phyloP scores from a whole-genome alignment of 352 stramenopile species.

The Paralagenidium karlingii region DNA sequence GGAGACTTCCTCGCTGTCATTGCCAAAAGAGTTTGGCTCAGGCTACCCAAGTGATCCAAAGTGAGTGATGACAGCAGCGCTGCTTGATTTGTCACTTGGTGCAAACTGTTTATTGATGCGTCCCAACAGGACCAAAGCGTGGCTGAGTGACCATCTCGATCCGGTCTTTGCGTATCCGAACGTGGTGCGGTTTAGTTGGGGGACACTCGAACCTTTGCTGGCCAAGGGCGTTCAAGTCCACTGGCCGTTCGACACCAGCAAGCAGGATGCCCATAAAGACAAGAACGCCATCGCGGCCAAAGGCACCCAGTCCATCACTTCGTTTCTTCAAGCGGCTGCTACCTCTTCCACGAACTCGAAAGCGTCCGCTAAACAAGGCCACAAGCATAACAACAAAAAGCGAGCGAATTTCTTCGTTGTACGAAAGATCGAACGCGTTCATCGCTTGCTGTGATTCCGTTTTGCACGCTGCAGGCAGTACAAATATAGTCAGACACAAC shows the following conservation, averaged over 20 bases:
- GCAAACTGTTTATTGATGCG: background rate
- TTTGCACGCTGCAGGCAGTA: no score
- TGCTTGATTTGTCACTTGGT: background rate
- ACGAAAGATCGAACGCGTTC: no score
- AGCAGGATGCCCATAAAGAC: no score
- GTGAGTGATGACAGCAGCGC: slow-evolving; percentile 18
- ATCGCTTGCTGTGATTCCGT: no score
- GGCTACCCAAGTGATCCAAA: slow-evolving; percentile 90
- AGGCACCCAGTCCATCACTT: slow-evolving; percentile 73
- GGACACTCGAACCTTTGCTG: slow-evolving; percentile 51
- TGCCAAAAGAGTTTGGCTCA: slow-evolving; percentile 67
- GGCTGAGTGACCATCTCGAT: slow-evolving; percentile 79
- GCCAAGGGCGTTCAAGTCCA: slow-evolving; percentile 42
- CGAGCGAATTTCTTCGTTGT: no score
- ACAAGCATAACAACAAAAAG: no score
- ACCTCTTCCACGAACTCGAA: no score
- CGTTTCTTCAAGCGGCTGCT: slow-evolving; percentile 39
- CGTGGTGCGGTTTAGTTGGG: slow-evolving; percentile 90
- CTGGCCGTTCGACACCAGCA: slow-evolving; percentile 58
- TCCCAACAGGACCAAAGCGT: slow-evolving; percentile 62
- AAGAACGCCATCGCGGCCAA: no score
- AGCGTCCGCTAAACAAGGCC: no score
- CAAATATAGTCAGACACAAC: no score
- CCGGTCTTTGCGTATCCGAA: slow-evolving; percentile 85
- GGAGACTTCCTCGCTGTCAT: slow-evolving; percentile 49